phyloP scores from a whole-genome alignment of 164 flowering plant species.

The Vitis labrusca region DNA sequence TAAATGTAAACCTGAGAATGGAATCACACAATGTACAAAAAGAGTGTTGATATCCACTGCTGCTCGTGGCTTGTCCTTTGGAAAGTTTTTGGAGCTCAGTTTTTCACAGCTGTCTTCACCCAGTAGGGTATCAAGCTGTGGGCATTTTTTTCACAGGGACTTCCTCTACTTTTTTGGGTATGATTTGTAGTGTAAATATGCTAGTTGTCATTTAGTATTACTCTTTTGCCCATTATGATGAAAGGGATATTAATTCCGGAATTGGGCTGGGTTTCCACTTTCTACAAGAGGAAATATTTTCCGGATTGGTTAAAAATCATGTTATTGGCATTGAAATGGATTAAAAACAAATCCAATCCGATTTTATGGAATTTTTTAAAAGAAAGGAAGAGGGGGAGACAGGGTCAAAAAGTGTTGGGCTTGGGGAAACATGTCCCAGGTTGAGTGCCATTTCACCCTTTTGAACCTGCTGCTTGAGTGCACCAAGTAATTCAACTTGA shows the following conservation, averaged over 20 bases:
- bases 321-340: neutral
- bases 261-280: neutral
- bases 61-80: conserved; percentile 78
- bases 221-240: no score
- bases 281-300: neutral
- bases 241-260: neutral
- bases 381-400: neutral
- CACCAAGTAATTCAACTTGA: no score
- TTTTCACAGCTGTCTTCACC: conserved; percentile 52
- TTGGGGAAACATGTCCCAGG: neutral
- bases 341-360: neutral
- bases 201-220: neutral
- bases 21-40: conserved; percentile 47
- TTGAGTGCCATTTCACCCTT: no score
- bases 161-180: conserved; percentile 93
- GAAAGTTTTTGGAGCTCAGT: conserved; percentile 89
- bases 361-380: no score
- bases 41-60: conserved; percentile 73
- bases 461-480: no score
- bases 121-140: conserved; percentile 51
- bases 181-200: neutral
- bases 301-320: neutral
- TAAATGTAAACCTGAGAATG: conserved; percentile 51
- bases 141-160: conserved; percentile 70
- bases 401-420: neutral